Conservation (phyloP, 257 asterid species). For the Cynanchum wilfordii region DNA sequence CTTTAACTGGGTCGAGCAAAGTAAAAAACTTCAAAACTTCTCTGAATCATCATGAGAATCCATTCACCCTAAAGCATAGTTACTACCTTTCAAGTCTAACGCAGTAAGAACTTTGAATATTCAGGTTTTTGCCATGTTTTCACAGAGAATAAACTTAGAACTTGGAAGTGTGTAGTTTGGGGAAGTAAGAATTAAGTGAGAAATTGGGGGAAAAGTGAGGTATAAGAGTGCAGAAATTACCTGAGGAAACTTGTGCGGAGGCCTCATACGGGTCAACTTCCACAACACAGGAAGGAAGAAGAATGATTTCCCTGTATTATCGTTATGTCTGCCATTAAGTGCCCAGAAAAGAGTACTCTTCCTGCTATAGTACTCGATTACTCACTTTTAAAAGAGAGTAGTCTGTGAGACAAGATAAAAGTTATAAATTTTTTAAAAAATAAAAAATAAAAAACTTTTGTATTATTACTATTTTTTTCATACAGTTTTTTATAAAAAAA, state of each 20-base stretch:
- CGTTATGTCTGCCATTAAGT: background rate
- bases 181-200: background rate
- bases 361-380: too few relatives aligned
- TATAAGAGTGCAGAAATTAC: background rate
- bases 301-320: background rate
- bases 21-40: background rate
- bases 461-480: too few relatives aligned
- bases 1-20: background rate
- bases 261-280: background rate
- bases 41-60: background rate
- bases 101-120: background rate
- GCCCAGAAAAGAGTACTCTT: background rate
- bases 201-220: background rate
- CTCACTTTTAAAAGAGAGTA: too few relatives aligned
- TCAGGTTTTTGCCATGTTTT: background rate
- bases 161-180: background rate
- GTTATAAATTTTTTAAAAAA: too few relatives aligned
- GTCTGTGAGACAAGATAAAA: too few relatives aligned
- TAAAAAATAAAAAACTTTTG: too few relatives aligned
- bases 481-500: too few relatives aligned
- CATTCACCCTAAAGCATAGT: background rate
- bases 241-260: background rate
- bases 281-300: background rate
- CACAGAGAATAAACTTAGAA: background rate
- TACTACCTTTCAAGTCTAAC: background rate